Base-by-base conservation (phyloP, 2,329 filamentous ascomycete species). In the Colletotrichum gigasporum region DNA sequence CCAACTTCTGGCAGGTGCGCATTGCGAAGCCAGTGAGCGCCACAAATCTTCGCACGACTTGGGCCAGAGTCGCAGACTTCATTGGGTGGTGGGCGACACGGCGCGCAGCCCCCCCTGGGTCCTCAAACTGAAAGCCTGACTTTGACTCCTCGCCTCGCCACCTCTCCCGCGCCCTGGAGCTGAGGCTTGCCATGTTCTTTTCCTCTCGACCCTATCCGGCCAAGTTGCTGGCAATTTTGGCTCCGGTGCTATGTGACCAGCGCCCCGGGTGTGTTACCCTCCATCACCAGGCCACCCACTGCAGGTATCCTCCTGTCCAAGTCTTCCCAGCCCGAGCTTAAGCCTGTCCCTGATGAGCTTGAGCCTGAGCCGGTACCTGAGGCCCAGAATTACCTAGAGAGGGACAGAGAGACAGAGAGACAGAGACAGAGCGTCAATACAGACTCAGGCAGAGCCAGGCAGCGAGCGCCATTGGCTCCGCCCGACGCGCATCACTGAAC, bases 231-330 rank as follows among this genome's bases (percentile, higher is more conserved):
- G 42, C 24, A n/a, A 12, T 54, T 44, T 42, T 16, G 51, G 14
- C 37, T 54, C 11, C 37, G 37, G 9, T 54, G 11, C 37, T 51
- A 35, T 34, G 44, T 51, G 55, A 51, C 44, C 44, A 41, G 34
- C 18, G 12, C 55, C 32, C 32, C 51, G 18, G 41, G 41, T 35
- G 58, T 56, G 51, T 28, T 20, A 48, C 58, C 9, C 44, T 56
- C 24, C 24, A 54, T 42, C 51, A 41, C 35, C 35, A 22, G 51
- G 24, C 12, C 55, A 24, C 28, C 12, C 30, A 26, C 14, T n/a
- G n/a, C n/a, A n/a, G n/a, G n/a, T n/a, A n/a, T n/a, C n/a, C n/a
- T n/a, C n/a, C n/a, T n/a, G n/a, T n/a, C n/a, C n/a, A n/a, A n/a
- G n/a, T n/a, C n/a, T n/a, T n/a, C n/a, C n/a, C n/a, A n/a, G n/a